Conservation (phyloP, 176 grass and related monocot genomes). For the Carex littledalei region DNA sequence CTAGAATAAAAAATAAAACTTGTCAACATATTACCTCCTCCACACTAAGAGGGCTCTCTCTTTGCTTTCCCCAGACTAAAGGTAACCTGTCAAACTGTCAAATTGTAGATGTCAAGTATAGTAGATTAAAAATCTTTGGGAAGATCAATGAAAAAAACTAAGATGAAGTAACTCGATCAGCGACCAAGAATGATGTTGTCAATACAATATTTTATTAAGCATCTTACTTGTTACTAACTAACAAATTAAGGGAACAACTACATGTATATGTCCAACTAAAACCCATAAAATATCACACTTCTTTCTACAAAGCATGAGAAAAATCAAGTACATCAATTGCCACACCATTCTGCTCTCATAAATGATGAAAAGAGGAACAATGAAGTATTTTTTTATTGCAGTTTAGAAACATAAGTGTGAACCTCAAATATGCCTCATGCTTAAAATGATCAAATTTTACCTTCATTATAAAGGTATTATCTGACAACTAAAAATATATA, state of each 20-base stretch:
- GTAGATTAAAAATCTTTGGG: slow-evolving; percentile 4
- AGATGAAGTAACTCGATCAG: not conserved
- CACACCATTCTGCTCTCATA: not conserved
- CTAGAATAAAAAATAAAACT: slow-evolving; percentile 8
- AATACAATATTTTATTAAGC: not conserved
- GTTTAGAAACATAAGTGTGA: not conserved
- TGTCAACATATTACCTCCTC: slow-evolving; percentile 67
- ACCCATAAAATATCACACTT: not conserved
- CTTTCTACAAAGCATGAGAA: not conserved
- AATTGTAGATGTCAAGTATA: slow-evolving; percentile 25
- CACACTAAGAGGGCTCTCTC: slow-evolving; percentile 48
- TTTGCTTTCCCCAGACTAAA: slow-evolving; percentile 92
- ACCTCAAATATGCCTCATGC: not conserved
- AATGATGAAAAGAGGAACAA: slow-evolving; percentile 2
- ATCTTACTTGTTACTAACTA: not conserved
- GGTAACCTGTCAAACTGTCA: slow-evolving; percentile 73
- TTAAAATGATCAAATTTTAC: not conserved
- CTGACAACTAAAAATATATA: slow-evolving; percentile 27
- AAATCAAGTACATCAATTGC: not conserved
- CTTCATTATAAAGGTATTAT: too few species aligned
- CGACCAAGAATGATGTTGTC: not conserved
- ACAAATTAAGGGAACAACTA: not conserved
- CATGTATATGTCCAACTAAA: not conserved
- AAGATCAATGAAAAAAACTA: not conserved
- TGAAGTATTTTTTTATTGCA: not conserved